Conservation (phyloP, 1,139 yeast species). For the Zhuliangozyma parablackwelliae region DNA sequence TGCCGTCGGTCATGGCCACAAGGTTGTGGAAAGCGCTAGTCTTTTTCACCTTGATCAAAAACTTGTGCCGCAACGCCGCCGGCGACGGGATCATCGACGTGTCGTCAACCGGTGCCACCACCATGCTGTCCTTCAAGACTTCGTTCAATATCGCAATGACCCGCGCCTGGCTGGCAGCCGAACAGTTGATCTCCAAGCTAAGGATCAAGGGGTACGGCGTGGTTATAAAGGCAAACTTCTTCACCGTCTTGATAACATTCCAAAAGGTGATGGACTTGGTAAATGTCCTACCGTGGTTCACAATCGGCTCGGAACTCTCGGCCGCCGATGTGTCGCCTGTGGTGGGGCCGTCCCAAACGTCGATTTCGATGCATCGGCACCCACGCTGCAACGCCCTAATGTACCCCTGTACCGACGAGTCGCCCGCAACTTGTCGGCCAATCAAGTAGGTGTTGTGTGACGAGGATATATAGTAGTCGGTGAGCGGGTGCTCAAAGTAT, state of each 20-base stretch:
- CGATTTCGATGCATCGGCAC: constrained; percentile 89
- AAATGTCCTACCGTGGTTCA: constrained; percentile 83
- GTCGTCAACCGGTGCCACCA: constrained; percentile 37
- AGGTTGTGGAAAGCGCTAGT: constrained; percentile 27
- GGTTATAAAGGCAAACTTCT: constrained; percentile 79
- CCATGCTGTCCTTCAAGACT: constrained; percentile 55
- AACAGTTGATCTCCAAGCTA: constrained; percentile 86
- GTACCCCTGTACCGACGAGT: constrained; percentile 86
- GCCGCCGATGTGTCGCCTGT: constrained; percentile 5
- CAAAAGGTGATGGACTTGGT: constrained; percentile 67
- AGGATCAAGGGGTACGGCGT: constrained; percentile 81
- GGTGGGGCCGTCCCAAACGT: constrained; percentile 81
- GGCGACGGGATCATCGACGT: constrained; percentile 63
- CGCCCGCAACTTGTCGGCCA: constrained; percentile 92
- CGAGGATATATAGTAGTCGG: constrained; percentile 83
- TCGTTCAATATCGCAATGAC: constrained; percentile 51
- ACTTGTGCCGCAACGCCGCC: constrained; percentile 56
- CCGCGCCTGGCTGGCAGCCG: constrained; percentile 54
- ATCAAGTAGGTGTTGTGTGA: constrained; percentile 90
- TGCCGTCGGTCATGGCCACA: constrained; percentile 20
- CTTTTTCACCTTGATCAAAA: constrained; percentile 74
- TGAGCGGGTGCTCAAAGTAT: constrained; percentile 66
- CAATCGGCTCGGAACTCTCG: constrained; percentile 58
- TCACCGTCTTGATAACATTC: constrained; percentile 67
- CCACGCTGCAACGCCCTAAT: constrained; percentile 87